Conservation (phyloP, 1,139 yeast genomes). For the Trichomonascaceae sp. region DNA sequence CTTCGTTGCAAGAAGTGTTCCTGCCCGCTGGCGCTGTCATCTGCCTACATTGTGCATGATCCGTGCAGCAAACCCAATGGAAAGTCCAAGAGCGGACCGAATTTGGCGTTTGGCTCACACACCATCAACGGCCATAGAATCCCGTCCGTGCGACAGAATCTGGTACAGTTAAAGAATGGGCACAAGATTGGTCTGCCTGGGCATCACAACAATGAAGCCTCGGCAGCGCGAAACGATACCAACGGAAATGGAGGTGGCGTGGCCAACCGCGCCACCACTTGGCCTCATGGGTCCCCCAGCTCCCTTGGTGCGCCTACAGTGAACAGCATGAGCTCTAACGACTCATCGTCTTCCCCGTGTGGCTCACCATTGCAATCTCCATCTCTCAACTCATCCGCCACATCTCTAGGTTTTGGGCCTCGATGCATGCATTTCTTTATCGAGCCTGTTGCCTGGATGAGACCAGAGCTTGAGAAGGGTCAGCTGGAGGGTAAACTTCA, state of each 20-base stretch:
- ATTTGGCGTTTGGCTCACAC: neutral
- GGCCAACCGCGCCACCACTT: conserved; percentile 7
- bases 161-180: conserved; percentile 3
- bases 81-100: neutral
- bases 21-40: conserved; percentile 16
- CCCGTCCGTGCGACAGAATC: conserved; percentile 1
- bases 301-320: conserved; percentile 2
- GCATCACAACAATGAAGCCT: no score
- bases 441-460: conserved; percentile 92
- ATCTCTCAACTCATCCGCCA: neutral
- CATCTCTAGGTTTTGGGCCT: conserved; percentile 9
- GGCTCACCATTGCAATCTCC: no score
- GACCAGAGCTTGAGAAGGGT: conserved; percentile 48
- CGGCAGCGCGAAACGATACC: neutral
- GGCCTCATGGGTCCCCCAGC: conserved; percentile 4
- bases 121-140: conserved; percentile 2
- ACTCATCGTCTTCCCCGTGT: neutral
- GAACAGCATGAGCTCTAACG: conserved; percentile 1
- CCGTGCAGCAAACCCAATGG: neutral
- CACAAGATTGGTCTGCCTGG: conserved; percentile 1
- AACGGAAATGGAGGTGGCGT: conserved; percentile 12
- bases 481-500: conserved; percentile 73
- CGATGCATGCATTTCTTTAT: conserved; percentile 73
- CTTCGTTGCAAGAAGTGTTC: conserved; percentile 25
- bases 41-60: conserved; percentile 15